A percentile compares a stretch with the other conserved stretches of the same genome.
These are phyloP conservation scores for Remersonia thermophila DNA, from an alignment of 2,329 filamentous ascomycete genomes.

Conservation along the genomic window DNA sequence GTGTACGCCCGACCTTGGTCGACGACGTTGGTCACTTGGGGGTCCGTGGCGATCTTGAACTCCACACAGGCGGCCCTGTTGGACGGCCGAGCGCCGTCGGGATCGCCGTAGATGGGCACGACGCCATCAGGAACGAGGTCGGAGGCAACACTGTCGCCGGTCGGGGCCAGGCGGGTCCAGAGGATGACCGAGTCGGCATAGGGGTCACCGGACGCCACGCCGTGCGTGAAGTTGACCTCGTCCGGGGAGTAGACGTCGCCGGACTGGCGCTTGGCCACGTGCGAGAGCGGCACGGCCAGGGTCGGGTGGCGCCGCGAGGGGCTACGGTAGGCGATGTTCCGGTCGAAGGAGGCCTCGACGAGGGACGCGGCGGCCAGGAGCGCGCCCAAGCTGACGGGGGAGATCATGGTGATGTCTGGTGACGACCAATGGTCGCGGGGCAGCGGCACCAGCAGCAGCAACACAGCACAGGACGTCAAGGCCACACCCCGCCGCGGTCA, in stretches of 20 bases:
- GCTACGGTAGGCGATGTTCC: constrained; percentile 7
- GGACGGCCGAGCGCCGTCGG: constrained; percentile 30
- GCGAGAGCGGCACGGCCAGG: constrained; percentile 6
- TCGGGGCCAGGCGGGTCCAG: constrained; percentile 31
- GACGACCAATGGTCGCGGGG: not conserved
- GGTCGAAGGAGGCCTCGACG: constrained; percentile 5
- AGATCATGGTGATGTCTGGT: not conserved
- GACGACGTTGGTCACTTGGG: constrained; percentile 30
- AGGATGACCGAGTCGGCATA: constrained; percentile 43
- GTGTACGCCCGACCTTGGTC: constrained; percentile 52
- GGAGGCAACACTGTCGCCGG: constrained; percentile 32
- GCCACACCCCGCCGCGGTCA: too few species aligned
- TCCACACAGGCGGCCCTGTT: constrained; percentile 54
- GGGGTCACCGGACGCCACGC: constrained; percentile 36
- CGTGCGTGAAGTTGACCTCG: constrained; percentile 47
- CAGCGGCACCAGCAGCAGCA: too few species aligned
- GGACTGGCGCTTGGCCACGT: constrained; percentile 4
- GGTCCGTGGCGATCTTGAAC: constrained; percentile 45
- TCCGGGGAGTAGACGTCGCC: constrained; percentile 3
- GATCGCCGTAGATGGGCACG: constrained; percentile 31
- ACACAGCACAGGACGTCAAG: too few species aligned
- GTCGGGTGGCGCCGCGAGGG: constrained; percentile 8
- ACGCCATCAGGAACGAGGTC: constrained; percentile 28
- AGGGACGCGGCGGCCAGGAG: constrained; percentile 1
- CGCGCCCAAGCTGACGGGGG: not conserved